Evolutionary conservation across 805 yeast species (phyloP).

Genomic region (Candida boidinii): DNA sequence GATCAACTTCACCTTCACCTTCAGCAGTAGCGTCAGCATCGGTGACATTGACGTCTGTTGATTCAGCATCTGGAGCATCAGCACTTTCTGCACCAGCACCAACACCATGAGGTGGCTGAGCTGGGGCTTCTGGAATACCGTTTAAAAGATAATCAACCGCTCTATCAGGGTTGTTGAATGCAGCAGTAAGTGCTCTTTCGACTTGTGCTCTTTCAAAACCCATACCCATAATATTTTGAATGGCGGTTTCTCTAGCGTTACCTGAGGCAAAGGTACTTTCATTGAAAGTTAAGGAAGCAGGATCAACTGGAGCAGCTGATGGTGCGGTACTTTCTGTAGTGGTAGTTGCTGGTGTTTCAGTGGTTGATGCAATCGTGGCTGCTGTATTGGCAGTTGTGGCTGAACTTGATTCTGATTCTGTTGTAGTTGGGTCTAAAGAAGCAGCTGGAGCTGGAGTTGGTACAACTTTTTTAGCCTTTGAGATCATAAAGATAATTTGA

Average conservation of each 20-base stretch:
- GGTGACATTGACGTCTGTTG: slow-evolving; percentile 11
- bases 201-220: slow-evolving; percentile 87
- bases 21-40: slow-evolving; percentile 13
- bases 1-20: slow-evolving; percentile 1
- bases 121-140: slow-evolving; percentile 67
- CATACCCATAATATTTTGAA: slow-evolving; percentile 86
- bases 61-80: slow-evolving; percentile 9
- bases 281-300: slow-evolving; percentile 17
- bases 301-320: slow-evolving; percentile 1
- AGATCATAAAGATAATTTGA: slow-evolving; percentile 87
- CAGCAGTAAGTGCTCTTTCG: slow-evolving; percentile 86
- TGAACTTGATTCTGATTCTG: slow-evolving; percentile 16
- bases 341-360: slow-evolving; percentile 14
- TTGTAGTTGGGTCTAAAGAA: slow-evolving; percentile 14
- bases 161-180: slow-evolving; percentile 94
- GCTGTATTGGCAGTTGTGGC: slow-evolving; percentile 18
- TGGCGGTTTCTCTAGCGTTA: slow-evolving; percentile 65
- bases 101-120: slow-evolving; percentile 11
- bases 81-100: slow-evolving; percentile 9
- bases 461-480: slow-evolving; percentile 39
- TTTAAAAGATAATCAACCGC: slow-evolving; percentile 92
- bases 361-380: slow-evolving; percentile 15
- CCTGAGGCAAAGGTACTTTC: slow-evolving; percentile 71
- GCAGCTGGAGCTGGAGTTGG: slow-evolving; percentile 20
- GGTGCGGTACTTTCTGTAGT: slow-evolving; percentile 12